A percentile compares a stretch with the other conserved stretches of the same genome.
Evolutionary conservation across 1,284 basidiomycete species (phyloP).

Genomic region (Moesziomyces sp.): DNA sequence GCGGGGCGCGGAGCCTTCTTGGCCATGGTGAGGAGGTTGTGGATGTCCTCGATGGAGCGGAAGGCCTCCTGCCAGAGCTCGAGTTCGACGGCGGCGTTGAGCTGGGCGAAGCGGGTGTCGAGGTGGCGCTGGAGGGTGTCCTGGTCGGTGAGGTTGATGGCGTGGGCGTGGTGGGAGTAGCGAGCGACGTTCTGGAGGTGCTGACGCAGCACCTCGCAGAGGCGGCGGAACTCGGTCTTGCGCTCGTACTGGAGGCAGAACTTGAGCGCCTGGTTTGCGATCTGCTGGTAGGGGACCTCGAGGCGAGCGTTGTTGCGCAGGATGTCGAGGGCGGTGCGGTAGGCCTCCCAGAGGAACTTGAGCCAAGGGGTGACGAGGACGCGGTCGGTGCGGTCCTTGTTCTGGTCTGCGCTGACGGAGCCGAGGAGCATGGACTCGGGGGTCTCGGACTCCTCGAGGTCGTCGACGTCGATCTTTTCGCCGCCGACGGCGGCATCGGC

Average conservation of each 20-base stretch:
- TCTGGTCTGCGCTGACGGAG: conserved; percentile 89
- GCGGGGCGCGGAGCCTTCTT: conserved; percentile 90
- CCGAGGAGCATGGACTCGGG: conserved; percentile 89
- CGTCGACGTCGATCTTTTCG: conserved; percentile 68
- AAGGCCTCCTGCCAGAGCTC: conserved; percentile 99
- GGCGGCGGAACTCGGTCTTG: conserved; percentile 95
- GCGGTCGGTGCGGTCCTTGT: conserved; percentile 92
- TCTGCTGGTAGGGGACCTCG: conserved; percentile 95
- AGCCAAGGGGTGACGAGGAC: conserved; percentile 96
- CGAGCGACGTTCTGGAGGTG: conserved; percentile 95
- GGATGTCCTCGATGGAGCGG: conserved; percentile 97
- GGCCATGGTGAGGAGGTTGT: conserved; percentile 88
- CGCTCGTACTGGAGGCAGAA: conserved; percentile 94
- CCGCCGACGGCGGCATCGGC: conserved; percentile 65
- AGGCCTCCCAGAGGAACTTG: conserved; percentile 98
- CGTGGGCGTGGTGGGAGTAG: conserved; percentile 91
- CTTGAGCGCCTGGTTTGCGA: conserved; percentile 95
- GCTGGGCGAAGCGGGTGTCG: conserved; percentile 96
- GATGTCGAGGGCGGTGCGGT: conserved; percentile 94
- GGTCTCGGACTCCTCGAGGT: conserved; percentile 77
- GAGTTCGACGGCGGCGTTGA: conserved; percentile 97
- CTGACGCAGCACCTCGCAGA: conserved; percentile 95
- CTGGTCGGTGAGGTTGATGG: conserved; percentile 97
- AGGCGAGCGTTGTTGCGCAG: conserved; percentile 95
- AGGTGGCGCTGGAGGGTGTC: conserved; percentile 97